Conservation (phyloP, 345 rosid species). For the Euclidium syriacum region DNA sequence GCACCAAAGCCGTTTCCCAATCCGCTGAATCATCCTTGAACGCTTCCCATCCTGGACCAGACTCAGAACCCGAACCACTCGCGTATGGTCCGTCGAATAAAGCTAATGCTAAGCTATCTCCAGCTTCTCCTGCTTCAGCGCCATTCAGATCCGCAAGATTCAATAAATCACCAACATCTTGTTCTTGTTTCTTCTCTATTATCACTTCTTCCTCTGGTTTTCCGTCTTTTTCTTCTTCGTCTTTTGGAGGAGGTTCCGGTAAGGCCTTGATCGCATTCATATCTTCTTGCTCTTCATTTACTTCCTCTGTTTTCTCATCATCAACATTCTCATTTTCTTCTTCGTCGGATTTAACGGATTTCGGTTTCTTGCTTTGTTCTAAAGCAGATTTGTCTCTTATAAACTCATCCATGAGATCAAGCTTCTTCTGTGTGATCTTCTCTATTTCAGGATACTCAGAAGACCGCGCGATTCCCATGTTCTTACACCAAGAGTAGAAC, state of each 20-base stretch:
- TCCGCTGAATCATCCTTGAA: slow-evolving; percentile 50
- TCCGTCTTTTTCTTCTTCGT: slow-evolving; percentile 15
- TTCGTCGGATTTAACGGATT: slow-evolving; percentile 12
- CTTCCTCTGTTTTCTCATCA: slow-evolving; percentile 19
- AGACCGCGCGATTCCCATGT: slow-evolving; percentile 54
- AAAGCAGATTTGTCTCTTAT: slow-evolving; percentile 59
- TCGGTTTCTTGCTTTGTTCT: slow-evolving; percentile 23
- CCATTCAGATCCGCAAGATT: slow-evolving; percentile 42
- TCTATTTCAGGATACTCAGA: slow-evolving; percentile 84
- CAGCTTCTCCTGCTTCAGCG: slow-evolving; percentile 33
- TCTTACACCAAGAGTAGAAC: slow-evolving; percentile 72
- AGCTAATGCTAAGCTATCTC: slow-evolving; percentile 50
- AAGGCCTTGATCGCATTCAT: slow-evolving; percentile 51
- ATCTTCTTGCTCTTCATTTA: slow-evolving; percentile 36
- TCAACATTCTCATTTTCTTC: no score
- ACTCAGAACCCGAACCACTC: slow-evolving; percentile 11
- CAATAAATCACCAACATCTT: slow-evolving; percentile 48
- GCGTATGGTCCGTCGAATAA: slow-evolving; percentile 50
- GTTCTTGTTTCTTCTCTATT: slow-evolving; percentile 16
- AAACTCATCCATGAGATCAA: slow-evolving; percentile 77
- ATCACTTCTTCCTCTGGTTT: slow-evolving; percentile 19
- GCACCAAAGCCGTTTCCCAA: slow-evolving; percentile 78
- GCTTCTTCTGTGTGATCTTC: slow-evolving; percentile 67
- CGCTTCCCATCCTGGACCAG: slow-evolving; percentile 54
- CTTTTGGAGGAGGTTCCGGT: slow-evolving; percentile 48